These are phyloP conservation scores for Apiosordaria backusii DNA, from an alignment of 495 filamentous ascomycete species.

Conservation along the genomic window DNA sequence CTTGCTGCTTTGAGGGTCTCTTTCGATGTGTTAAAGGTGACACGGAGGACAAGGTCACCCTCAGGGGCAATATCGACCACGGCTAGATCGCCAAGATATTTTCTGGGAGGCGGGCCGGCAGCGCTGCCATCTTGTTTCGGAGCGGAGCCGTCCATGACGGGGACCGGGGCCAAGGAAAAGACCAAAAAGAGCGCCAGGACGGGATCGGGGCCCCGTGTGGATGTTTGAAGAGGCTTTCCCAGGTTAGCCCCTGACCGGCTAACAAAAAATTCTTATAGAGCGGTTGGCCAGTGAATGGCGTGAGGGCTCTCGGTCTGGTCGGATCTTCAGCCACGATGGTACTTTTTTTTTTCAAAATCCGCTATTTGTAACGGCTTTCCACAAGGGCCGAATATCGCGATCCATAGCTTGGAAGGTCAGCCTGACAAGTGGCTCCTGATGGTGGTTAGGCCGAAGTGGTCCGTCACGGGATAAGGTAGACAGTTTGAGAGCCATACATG, in stretches of 20 bases:
- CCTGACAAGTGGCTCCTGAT: constrained; percentile 7
- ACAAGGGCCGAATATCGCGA: constrained; percentile 9
- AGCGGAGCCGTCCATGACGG: constrained; percentile 23
- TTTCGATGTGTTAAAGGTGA: constrained; percentile 50
- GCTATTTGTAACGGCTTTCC: neutral
- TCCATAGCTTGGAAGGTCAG: constrained; percentile 1
- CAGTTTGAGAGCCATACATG: neutral
- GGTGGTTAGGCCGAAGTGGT: neutral
- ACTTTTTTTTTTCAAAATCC: neutral
- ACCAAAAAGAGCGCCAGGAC: neutral
- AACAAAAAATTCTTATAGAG: neutral
- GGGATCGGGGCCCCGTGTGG: neutral
- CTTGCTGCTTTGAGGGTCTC: constrained; percentile 15
- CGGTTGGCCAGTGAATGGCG: neutral
- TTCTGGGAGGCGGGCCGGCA: constrained; percentile 2
- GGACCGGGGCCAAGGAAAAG: neutral
- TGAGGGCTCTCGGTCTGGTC: neutral
- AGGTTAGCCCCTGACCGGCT: neutral
- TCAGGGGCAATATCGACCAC: constrained; percentile 45
- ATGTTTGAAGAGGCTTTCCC: constrained; percentile 2
- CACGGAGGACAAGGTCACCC: constrained; percentile 56
- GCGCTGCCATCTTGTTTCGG: constrained; percentile 15
- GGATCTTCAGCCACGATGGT: neutral
- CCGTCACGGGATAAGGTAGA: neutral
- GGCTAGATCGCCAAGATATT: constrained; percentile 15